These are phyloP conservation scores for Dunaliella primolecta DNA, from an alignment of 139 green algal genomes.

Conservation along the genomic window DNA sequence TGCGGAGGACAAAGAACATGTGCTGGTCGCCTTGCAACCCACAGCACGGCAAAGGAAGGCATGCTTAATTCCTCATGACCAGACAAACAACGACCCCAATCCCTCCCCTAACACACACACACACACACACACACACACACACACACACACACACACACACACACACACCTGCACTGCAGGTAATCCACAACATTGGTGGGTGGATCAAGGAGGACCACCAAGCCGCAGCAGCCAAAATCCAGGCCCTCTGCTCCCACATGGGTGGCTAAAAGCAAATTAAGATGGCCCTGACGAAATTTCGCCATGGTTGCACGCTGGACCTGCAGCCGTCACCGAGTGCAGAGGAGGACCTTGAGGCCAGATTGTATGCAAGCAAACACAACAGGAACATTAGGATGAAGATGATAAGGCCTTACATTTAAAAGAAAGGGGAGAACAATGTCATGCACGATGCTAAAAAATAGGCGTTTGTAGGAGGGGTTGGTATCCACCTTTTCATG, in stretches of 20 bases:
- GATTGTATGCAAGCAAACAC: background rate
- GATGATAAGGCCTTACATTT: background rate
- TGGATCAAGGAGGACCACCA: conserved; percentile 24
- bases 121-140: background rate
- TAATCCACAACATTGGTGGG: conserved; percentile 19
- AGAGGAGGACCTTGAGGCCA: background rate
- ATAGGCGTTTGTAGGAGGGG: too few relatives aligned
- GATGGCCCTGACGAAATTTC: conserved; percentile 17
- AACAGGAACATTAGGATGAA: background rate
- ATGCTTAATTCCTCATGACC: too few relatives aligned
- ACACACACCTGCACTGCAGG: conserved; percentile 18
- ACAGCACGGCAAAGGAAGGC: too few relatives aligned
- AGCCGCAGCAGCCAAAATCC: conserved; percentile 38
- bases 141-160: background rate
- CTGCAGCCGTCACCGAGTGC: conserved; percentile 2
- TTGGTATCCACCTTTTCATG: too few relatives aligned
- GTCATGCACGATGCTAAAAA: too few relatives aligned
- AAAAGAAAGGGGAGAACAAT: background rate
- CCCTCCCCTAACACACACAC: conserved; percentile 1
- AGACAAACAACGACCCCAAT: too few relatives aligned
- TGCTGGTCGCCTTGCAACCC: too few relatives aligned
- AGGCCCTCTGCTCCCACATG: conserved; percentile 39
- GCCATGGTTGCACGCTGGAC: conserved; percentile 15
- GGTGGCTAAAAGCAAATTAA: conserved; percentile 39
- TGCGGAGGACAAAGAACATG: too few relatives aligned